phyloP scores from a whole-genome alignment of 495 filamentous ascomycete genomes.

The Tuber brumale region DNA sequence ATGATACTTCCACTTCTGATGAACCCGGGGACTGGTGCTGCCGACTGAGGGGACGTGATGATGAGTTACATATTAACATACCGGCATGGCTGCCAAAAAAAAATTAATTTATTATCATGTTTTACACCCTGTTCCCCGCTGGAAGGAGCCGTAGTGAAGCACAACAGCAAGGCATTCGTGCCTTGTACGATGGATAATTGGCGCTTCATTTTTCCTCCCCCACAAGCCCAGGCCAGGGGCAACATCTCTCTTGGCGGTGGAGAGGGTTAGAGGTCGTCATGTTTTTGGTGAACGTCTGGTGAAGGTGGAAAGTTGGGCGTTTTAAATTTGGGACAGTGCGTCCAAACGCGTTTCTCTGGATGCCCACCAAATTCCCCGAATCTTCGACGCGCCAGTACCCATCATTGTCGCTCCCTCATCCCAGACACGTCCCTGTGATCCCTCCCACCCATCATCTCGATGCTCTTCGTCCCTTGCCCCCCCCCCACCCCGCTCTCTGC shows the following conservation, averaged over 20 bases:
- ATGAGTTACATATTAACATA: neutral
- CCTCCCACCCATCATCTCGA: constrained; percentile 4
- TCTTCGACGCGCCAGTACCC: constrained; percentile 14
- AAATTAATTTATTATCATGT: neutral
- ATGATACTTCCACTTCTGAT: neutral
- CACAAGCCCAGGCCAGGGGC: neutral
- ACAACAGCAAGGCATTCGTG: constrained; percentile 22
- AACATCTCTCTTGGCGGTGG: neutral
- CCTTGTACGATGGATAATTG: constrained; percentile 18
- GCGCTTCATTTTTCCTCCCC: neutral
- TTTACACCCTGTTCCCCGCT: constrained; percentile 8
- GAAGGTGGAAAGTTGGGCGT: neutral
- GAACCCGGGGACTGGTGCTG: neutral
- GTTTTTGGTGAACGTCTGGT: neutral
- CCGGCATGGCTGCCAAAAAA: neutral
- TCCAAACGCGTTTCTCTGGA: constrained; percentile 23
- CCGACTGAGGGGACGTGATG: neutral
- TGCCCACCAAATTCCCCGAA: constrained; percentile 19
- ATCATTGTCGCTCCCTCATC: constrained; percentile 8
- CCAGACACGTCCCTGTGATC: constrained; percentile 14
- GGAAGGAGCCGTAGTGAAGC: constrained; percentile 28
- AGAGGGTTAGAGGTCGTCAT: neutral
- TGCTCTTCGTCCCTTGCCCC: neutral
- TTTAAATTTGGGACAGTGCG: constrained; percentile 22
- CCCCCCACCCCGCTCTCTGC: neutral